Conservation (phyloP, 1,284 basidiomycete species). For the Phylloboletellus chloephorus region DNA sequence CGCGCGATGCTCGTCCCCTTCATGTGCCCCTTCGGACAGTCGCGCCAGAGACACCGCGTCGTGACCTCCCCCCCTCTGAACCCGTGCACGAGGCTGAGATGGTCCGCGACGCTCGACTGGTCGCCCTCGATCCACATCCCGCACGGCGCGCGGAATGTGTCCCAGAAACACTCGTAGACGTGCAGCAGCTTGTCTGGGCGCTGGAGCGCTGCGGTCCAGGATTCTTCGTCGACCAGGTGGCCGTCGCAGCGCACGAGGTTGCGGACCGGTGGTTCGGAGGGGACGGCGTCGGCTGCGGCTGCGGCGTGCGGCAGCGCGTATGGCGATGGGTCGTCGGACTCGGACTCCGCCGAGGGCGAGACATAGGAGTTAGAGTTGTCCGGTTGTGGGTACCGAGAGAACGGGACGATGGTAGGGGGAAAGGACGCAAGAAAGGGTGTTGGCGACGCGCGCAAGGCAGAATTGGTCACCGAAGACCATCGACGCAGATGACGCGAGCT, state of each 20-base stretch:
- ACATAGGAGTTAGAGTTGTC: slow-evolving; percentile 20
- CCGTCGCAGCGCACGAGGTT: slow-evolving; percentile 26
- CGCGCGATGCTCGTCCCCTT: slow-evolving; percentile 33
- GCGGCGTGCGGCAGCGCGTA: slow-evolving; percentile 20
- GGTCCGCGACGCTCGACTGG: slow-evolving; percentile 32
- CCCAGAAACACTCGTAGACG: slow-evolving; percentile 32
- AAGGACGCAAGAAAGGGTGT: slow-evolving; percentile 16
- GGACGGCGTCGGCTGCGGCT: slow-evolving; percentile 12
- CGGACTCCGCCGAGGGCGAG: slow-evolving; percentile 26
- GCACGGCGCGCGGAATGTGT: slow-evolving; percentile 21
- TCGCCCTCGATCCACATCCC: slow-evolving; percentile 33
- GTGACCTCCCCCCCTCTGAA: slow-evolving; percentile 29
- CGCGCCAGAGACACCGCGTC: slow-evolving; percentile 31
- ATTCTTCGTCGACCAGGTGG: slow-evolving; percentile 27
- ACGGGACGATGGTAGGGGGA: slow-evolving; percentile 15
- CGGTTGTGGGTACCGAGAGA: slow-evolving; percentile 18
- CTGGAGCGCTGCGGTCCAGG: slow-evolving; percentile 22
- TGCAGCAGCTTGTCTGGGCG: slow-evolving; percentile 25
- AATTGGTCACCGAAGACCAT: slow-evolving; percentile 30
- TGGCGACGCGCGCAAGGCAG: slow-evolving; percentile 26
- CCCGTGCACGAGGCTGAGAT: slow-evolving; percentile 29
- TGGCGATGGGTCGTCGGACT: slow-evolving; percentile 19
- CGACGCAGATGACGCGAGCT: slow-evolving; percentile 29
- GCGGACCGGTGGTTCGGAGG: slow-evolving; percentile 12
- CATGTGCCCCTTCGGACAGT: slow-evolving; percentile 26